Evolutionary conservation across 73 alveolate species (phyloP), one percentile per base, ranked within the genome.

Genomic region (Paramecium caudatum): DNA sequence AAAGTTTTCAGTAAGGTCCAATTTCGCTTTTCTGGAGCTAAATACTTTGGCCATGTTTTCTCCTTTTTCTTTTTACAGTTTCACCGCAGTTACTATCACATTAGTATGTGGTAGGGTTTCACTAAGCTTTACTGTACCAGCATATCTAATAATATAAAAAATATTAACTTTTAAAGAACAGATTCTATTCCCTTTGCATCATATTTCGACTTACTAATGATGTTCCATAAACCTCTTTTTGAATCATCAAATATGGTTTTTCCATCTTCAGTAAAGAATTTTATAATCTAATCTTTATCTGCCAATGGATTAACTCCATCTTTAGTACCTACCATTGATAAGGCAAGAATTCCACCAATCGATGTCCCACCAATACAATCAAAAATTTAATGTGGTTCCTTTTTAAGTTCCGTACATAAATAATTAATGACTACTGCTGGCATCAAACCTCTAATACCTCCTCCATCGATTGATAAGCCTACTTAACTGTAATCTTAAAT

Each of bases 361-460:
- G 92, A 83, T 23, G 92, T 83, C 12, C 92, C 92, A n/a, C 92
- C 92, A 55, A 83, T 36, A 55, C 48, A 27, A 30, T 83, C 92
- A 61, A 83, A 83, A 0, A 83, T 83, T 83, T 83, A 46, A 83
- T 83, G 55, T 1, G 82, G 85, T 48, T 83, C 82, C 36, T 83
- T 47, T 39, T 55, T 55, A 13, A 47, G 49, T 34, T 83, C 85
- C 21, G 13, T 70, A 55, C 92, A 83, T 13, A 83, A 37, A 83
- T 55, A 45, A 36, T 83, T 83, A 13, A 83, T 83, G 25, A 83
- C 61, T 0, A 85, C 61, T n/a, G 92, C 92, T 55, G 92, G 92
- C 39, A 83, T 83, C 12, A 83, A 47, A 15, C 92, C 92, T 83
- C 92, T 83, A 3, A 83, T 83, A 50, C 92, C 92, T 16, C 92